phyloP scores from a whole-genome alignment of 2,329 filamentous ascomycete genomes.

The Aureobasidium sp. region DNA sequence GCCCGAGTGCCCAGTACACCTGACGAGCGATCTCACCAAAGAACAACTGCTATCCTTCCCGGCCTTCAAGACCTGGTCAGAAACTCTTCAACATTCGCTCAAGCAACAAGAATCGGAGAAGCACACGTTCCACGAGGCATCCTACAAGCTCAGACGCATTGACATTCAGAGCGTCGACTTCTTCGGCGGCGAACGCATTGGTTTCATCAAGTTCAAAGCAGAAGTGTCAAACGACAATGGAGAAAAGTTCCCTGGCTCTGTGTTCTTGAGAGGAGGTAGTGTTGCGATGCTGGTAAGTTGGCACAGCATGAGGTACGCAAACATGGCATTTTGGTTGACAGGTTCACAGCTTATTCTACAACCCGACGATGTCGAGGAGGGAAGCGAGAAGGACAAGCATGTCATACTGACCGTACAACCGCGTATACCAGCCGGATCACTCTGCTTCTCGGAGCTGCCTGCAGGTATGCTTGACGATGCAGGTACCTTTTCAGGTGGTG shows the following conservation, averaged over 20 bases:
- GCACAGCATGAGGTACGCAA: not conserved
- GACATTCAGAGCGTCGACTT: slow-evolving; percentile 47
- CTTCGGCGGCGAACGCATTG: slow-evolving; percentile 40
- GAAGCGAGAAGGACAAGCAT: slow-evolving; percentile 37
- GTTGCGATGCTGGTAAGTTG: slow-evolving; percentile 45
- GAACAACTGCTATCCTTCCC: slow-evolving; percentile 41
- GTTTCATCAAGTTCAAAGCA: slow-evolving; percentile 49
- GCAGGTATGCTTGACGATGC: slow-evolving; percentile 52
- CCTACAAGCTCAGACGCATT: slow-evolving; percentile 44
- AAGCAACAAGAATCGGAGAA: slow-evolving; percentile 34
- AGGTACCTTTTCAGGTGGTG: slow-evolving; percentile 45
- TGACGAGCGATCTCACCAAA: slow-evolving; percentile 34
- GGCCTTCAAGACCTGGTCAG: slow-evolving; percentile 47
- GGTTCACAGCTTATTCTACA: slow-evolving; percentile 43
- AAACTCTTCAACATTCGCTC: slow-evolving; percentile 41
- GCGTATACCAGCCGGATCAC: slow-evolving; percentile 46
- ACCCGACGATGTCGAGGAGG: slow-evolving; percentile 37
- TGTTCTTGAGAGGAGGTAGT: slow-evolving; percentile 50
- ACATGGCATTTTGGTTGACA: not conserved
- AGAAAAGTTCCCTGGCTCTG: slow-evolving; percentile 45
- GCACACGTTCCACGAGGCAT: slow-evolving; percentile 44
- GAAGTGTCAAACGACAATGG: slow-evolving; percentile 44
- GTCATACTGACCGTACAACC: slow-evolving; percentile 50
- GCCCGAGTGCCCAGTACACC: slow-evolving; percentile 32
- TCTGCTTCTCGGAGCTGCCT: slow-evolving; percentile 48